These are phyloP conservation scores for Pythium dissotocum DNA, from an alignment of 352 stramenopile genomes.

Conservation along the genomic window DNA sequence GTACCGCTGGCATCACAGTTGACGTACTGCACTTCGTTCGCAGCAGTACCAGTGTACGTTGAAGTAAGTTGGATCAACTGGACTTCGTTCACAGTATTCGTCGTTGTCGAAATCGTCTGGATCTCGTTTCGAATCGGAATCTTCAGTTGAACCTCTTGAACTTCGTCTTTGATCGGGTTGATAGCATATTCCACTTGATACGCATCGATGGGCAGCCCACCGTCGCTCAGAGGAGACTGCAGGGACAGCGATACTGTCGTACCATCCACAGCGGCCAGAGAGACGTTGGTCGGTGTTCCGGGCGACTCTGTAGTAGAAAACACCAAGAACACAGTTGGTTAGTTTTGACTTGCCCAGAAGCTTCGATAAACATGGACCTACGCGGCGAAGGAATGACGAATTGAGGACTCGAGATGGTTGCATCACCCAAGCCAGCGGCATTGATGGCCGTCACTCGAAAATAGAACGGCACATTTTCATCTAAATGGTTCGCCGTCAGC, in stretches of 20 bases:
- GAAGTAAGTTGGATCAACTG: conserved; percentile 90
- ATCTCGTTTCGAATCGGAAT: conserved; percentile 74
- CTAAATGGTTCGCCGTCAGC: conserved; percentile 80
- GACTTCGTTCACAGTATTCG: conserved; percentile 73
- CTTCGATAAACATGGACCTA: conserved; percentile 25
- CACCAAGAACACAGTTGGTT: neutral
- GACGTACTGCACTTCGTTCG: conserved; percentile 89
- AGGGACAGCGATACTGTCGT: conserved; percentile 86
- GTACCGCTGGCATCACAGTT: conserved; percentile 85
- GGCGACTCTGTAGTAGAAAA: conserved; percentile 48
- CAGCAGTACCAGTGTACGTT: conserved; percentile 53
- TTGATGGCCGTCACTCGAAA: conserved; percentile 94
- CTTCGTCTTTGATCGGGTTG: conserved; percentile 78
- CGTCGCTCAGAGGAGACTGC: conserved; percentile 76
- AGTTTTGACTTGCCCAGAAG: neutral
- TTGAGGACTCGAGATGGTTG: conserved; percentile 75
- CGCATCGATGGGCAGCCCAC: conserved; percentile 82
- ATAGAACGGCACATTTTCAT: conserved; percentile 95
- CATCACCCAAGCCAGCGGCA: conserved; percentile 65
- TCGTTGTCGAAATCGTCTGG: conserved; percentile 73
- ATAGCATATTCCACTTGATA: conserved; percentile 92
- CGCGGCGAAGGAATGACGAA: conserved; percentile 85
- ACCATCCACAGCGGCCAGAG: conserved; percentile 83
- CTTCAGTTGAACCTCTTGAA: conserved; percentile 63
- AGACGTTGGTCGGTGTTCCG: conserved; percentile 62